These are phyloP conservation scores for Aspergillus hancockii DNA, from an alignment of 495 filamentous ascomycete species.

Conservation along the genomic window DNA sequence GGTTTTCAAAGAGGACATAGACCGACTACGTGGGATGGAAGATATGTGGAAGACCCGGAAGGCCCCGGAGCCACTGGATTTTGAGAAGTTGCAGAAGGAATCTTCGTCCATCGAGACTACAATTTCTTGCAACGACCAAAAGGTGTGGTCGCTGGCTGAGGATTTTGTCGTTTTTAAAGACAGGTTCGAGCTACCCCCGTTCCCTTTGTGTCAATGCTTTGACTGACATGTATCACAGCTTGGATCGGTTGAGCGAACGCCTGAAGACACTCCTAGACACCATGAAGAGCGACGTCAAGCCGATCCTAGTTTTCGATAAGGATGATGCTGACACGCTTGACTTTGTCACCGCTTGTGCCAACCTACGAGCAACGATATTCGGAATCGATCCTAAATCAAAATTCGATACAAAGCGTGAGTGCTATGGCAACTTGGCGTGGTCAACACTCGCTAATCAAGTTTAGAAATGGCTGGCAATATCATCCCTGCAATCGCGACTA, in stretches of 20 bases:
- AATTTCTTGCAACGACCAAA: slow-evolving; percentile 68
- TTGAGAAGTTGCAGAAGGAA: slow-evolving; percentile 51
- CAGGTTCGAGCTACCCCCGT: slow-evolving; percentile 44
- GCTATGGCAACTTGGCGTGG: not conserved
- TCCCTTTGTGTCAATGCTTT: not conserved
- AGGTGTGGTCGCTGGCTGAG: slow-evolving; percentile 76
- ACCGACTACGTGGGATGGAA: slow-evolving; percentile 81
- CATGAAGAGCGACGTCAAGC: slow-evolving; percentile 48
- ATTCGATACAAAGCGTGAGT: slow-evolving; percentile 87
- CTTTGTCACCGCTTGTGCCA: slow-evolving; percentile 89
- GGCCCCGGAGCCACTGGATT: slow-evolving; percentile 72
- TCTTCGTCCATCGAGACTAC: slow-evolving; percentile 50
- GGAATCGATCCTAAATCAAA: slow-evolving; percentile 85
- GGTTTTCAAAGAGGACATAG: slow-evolving; percentile 85
- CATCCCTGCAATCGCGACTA: slow-evolving; percentile 97
- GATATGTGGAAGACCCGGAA: slow-evolving; percentile 93
- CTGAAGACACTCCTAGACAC: slow-evolving; percentile 58
- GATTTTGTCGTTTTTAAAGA: slow-evolving; percentile 86
- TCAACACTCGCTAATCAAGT: slow-evolving; percentile 6
- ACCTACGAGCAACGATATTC: slow-evolving; percentile 82
- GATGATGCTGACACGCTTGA: slow-evolving; percentile 95
- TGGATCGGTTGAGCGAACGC: slow-evolving; percentile 74
- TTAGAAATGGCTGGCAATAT: slow-evolving; percentile 97
- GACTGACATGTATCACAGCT: slow-evolving; percentile 40
- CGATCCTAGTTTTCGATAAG: slow-evolving; percentile 89